Conservation (phyloP, 495 filamentous ascomycete species). For the Amphirosellinia nigrospora region DNA sequence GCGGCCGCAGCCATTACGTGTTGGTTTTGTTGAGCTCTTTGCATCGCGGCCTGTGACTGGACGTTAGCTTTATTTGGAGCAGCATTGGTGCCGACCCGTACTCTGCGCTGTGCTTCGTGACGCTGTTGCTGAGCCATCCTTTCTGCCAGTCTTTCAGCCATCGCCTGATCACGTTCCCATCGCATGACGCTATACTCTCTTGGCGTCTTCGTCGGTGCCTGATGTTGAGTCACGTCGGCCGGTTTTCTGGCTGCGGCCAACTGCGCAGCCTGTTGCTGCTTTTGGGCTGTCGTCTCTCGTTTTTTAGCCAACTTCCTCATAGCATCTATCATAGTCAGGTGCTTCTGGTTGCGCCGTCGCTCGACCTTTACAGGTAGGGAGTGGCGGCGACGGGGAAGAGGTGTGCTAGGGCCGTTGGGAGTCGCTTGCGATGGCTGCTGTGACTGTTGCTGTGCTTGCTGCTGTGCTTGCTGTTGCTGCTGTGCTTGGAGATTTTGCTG, state of each 20-base stretch:
- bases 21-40: conserved; percentile 48
- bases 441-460: conserved; percentile 57
- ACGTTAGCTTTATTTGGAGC: conserved; percentile 35
- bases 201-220: conserved; percentile 65
- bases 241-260: conserved; percentile 74
- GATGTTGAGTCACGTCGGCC: conserved; percentile 69
- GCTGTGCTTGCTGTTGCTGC: conserved; percentile 62
- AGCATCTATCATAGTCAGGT: conserved; percentile 86
- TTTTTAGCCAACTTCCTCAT: conserved; percentile 97
- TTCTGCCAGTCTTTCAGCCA: conserved; percentile 77
- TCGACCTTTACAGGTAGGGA: conserved; percentile 82
- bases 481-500: conserved; percentile 63
- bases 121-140: conserved; percentile 73
- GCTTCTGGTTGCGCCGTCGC: conserved; percentile 79
- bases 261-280: conserved; percentile 79
- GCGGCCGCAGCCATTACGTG: conserved; percentile 42
- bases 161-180: conserved; percentile 79
- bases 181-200: conserved; percentile 88
- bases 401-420: conserved; percentile 61
- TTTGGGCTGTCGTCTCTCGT: conserved; percentile 80
- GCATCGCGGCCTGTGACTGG: conserved; percentile 40
- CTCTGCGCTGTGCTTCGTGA: conserved; percentile 60
- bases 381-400: conserved; percentile 63
- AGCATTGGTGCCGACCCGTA: conserved; percentile 44
- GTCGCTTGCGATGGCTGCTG: conserved; percentile 58